Base-by-base conservation (phyloP, 768 basidiomycete genomes). In the Leccinum variicolor region DNA sequence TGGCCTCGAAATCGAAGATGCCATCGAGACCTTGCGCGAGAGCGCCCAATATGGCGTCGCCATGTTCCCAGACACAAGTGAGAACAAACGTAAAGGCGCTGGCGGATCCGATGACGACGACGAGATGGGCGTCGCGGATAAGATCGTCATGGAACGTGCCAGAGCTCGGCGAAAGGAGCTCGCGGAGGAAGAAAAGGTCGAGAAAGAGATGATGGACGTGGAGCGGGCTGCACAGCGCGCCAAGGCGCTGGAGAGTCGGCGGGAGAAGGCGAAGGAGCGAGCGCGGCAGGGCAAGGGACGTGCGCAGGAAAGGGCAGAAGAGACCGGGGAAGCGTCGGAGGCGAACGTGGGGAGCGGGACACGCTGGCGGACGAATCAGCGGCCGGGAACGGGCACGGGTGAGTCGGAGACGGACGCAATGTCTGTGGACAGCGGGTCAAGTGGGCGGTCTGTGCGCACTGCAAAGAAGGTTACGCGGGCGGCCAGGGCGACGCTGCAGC, bases 41-140 rank as follows among this genome's bases (percentile, higher is more conserved):
- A 95, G 93, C 58, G 81, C 87, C 1, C 82, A 82, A 34, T 97
- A 93, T 67, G 94, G 94, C 0, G 86, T 87, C 8, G 85, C 87
- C 6, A 89, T 90, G 85, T 95, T 93, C 69, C 90, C 91, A 0
- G 79, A 76, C 29, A 74, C 78, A 10, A 62, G 69, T 46, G 67
- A 66, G 25, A 60, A 55, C 48, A 66, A 63, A 43, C 64, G 56
- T 17, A 59, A 64, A 5, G 78, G 74, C 3, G 77, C 74, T 3
- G 78, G 75, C 28, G 70, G 75, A 34, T 70, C 65, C 60, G 46
- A 43, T 11, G 76, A 68, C 8, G 74, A 67, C 25, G 70, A 59
- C 14, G 71, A 66, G 50, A 64, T 67, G 67, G 68, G 57, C 4
- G 66, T 68, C 13, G 75, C 74, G 3, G 79, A 81, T 56, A 69